These are phyloP conservation scores for Pythium sukuiense DNA, from an alignment of 352 stramenopile species.

Conservation along the genomic window DNA sequence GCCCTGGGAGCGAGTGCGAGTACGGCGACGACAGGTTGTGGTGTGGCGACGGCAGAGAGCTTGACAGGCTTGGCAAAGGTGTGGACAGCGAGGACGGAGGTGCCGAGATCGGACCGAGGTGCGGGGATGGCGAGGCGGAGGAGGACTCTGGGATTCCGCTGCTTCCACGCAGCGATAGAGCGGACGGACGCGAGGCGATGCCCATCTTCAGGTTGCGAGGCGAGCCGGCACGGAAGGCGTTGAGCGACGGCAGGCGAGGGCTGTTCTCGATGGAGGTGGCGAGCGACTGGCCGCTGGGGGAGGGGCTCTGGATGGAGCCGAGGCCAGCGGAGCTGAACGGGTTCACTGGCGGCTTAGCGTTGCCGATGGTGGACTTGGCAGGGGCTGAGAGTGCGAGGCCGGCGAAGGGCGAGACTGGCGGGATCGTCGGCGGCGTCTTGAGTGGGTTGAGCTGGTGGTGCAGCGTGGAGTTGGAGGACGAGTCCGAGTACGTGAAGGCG, in stretches of 20 bases:
- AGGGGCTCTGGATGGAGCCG: constrained; percentile 28
- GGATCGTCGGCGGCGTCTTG: constrained; percentile 51
- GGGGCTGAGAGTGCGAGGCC: constrained; percentile 71
- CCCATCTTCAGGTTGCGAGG: constrained; percentile 63
- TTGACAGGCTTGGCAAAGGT: constrained; percentile 35
- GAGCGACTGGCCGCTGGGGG: constrained; percentile 3
- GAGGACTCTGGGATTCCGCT: constrained; percentile 45
- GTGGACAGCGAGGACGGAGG: constrained; percentile 38
- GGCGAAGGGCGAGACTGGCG: constrained; percentile 69
- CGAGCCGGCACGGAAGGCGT: constrained; percentile 66
- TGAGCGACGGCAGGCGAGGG: constrained; percentile 66
- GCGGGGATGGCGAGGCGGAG: constrained; percentile 42
- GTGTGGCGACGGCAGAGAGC: constrained; percentile 30
- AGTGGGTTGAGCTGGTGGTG: constrained; percentile 31
- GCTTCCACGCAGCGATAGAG: constrained; percentile 41
- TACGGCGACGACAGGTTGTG: constrained; percentile 43
- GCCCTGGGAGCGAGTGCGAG: constrained; percentile 67
- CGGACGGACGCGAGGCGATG: constrained; percentile 48
- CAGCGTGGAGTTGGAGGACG: constrained; percentile 37
- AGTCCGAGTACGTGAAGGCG: constrained; percentile 65
- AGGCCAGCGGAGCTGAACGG: constrained; percentile 37
- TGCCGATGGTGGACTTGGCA: constrained; percentile 37
- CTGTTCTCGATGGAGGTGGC: constrained; percentile 49
- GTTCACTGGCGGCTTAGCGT: constrained; percentile 47
- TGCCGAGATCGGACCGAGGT: constrained; percentile 24